Percentiles rank a stretch among this genome's conserved stretches.
phyloP scores from a whole-genome alignment of 495 filamentous ascomycete species.

The Platismatia glauca region DNA sequence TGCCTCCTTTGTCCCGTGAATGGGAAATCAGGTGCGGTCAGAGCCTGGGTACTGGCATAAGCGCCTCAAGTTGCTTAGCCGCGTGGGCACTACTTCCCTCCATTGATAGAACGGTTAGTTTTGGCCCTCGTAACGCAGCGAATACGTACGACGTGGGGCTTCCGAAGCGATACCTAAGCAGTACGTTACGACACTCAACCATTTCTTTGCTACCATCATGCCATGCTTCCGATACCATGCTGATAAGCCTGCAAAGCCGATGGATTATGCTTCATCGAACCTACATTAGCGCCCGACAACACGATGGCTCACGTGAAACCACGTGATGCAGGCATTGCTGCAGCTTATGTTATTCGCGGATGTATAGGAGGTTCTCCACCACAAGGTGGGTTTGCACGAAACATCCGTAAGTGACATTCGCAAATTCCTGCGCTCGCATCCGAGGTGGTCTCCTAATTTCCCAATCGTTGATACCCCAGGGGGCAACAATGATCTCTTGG shows the following conservation, averaged over 20 bases:
- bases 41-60: background rate
- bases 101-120: background rate
- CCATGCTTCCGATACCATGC: background rate
- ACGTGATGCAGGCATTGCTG: background rate
- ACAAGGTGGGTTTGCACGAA: background rate
- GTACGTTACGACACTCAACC: background rate
- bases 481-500: background rate
- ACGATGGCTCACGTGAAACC: background rate
- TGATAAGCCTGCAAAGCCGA: background rate
- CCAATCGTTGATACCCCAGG: background rate
- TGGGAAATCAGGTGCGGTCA: background rate
- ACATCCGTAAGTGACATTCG: background rate
- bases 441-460: background rate
- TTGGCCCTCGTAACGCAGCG: background rate
- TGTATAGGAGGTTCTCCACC: background rate
- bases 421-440: background rate
- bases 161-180: background rate
- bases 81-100: background rate
- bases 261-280: background rate
- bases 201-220: background rate
- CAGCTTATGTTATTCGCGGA: background rate
- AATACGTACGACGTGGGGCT: background rate
- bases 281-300: accelerated
- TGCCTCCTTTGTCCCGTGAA: background rate
- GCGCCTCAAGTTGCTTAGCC: background rate